phyloP scores from a whole-genome alignment of 2,329 filamentous ascomycete species.

The Penicillium sp. region DNA sequence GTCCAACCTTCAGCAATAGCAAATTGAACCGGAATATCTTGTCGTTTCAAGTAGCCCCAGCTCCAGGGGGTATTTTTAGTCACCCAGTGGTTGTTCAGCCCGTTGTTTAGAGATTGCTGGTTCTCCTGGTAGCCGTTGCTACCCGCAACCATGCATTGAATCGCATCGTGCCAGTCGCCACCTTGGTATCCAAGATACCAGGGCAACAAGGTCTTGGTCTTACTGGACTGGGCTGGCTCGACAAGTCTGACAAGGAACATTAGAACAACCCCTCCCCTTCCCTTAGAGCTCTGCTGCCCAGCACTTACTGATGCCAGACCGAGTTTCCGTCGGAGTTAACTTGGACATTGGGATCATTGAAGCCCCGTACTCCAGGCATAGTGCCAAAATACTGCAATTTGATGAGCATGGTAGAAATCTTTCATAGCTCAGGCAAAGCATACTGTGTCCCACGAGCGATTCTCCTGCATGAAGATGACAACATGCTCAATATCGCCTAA shows the following conservation, averaged over 20 bases:
- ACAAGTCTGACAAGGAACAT: conserved; percentile 32
- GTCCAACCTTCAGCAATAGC: conserved; percentile 56
- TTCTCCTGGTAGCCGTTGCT: conserved; percentile 54
- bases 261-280: not conserved
- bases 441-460: conserved; percentile 43
- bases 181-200: conserved; percentile 58
- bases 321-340: conserved; percentile 46
- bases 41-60: conserved; percentile 52
- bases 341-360: conserved; percentile 57
- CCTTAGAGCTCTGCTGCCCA: not conserved
- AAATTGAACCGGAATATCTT: conserved; percentile 56
- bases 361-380: conserved; percentile 56
- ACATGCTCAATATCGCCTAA: conserved; percentile 57
- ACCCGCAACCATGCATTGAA: conserved; percentile 55
- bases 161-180: conserved; percentile 50
- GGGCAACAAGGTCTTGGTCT: conserved; percentile 48
- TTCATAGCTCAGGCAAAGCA: not conserved
- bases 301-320: conserved; percentile 50
- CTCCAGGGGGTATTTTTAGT: conserved; percentile 54
- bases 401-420: not conserved
- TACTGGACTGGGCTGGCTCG: conserved; percentile 38
- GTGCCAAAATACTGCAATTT: conserved; percentile 53
- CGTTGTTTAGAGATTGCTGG: conserved; percentile 52
- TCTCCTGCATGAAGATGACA: conserved; percentile 58
- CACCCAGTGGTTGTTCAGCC: conserved; percentile 55